Percentiles rank a stretch among this genome's conserved stretches.
Evolutionary conservation across 2,329 filamentous ascomycete species (phyloP).

Genomic region (Lojkania enalia): DNA sequence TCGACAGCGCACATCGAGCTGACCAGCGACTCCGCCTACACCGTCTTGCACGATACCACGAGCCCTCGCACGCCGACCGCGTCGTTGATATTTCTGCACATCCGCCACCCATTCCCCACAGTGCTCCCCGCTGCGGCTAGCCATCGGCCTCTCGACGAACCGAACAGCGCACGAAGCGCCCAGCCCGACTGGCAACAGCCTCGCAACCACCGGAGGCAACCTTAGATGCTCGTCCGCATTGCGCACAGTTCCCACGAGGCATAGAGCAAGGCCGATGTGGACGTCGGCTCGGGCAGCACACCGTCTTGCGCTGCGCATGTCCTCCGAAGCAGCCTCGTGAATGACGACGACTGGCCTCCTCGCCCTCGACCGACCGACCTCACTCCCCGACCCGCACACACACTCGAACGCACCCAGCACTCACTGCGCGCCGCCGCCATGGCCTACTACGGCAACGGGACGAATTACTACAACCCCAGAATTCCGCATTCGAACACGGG

Average conservation of each 20-base stretch:
- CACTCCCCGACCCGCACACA: slow-evolving; percentile 21
- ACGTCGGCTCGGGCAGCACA: slow-evolving; percentile 15
- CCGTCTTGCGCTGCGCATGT: slow-evolving; percentile 37
- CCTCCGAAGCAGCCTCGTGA: slow-evolving; percentile 40
- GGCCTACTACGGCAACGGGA: slow-evolving; percentile 61
- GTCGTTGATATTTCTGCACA: background rate
- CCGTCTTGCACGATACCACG: background rate
- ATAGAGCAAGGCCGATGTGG: slow-evolving; percentile 21
- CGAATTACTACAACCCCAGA: slow-evolving; percentile 54
- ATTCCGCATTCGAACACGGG: slow-evolving; percentile 47
- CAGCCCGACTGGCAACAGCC: slow-evolving; percentile 3
- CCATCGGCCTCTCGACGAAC: background rate
- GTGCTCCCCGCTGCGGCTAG: background rate
- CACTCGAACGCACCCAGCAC: slow-evolving; percentile 11
- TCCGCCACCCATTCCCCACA: background rate
- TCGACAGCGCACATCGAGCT: slow-evolving; percentile 2
- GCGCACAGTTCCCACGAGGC: slow-evolving; percentile 12
- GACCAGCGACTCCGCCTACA: background rate
- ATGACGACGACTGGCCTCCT: slow-evolving; percentile 28
- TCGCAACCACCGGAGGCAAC: slow-evolving; percentile 1
- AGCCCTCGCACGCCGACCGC: background rate
- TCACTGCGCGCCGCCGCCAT: slow-evolving; percentile 43
- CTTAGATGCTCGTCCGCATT: background rate
- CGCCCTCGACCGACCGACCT: background rate
- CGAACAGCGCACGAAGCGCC: slow-evolving; percentile 10